A percentile compares a stretch with the other conserved stretches of the same genome.
These are phyloP conservation scores for Diphasiastrum complanatum DNA, from an alignment of 83 land plant species.

Conservation along the genomic window DNA sequence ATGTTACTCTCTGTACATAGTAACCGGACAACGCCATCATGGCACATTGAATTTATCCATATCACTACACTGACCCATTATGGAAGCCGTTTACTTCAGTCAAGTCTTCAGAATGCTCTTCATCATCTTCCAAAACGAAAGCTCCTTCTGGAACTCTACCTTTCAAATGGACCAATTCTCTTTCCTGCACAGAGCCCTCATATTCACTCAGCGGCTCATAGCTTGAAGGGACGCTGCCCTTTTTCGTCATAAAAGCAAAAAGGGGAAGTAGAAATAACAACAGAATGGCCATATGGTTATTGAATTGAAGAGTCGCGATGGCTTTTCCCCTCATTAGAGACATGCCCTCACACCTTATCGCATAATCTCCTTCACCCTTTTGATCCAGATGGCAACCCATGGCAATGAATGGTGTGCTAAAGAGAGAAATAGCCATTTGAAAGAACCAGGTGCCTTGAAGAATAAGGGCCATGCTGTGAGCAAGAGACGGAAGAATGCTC, in stretches of 20 bases:
- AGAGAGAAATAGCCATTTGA: conserved; percentile 78
- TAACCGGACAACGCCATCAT: too few relatives aligned
- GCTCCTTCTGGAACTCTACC: too few relatives aligned
- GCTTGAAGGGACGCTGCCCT: conserved; percentile 3
- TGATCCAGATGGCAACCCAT: conserved; percentile 54
- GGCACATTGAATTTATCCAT: too few relatives aligned
- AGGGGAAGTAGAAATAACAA: conserved; percentile 39
- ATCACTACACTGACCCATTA: too few relatives aligned
- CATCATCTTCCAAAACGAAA: too few relatives aligned
- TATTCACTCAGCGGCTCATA: conserved; percentile 21
- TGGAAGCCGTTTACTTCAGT: too few relatives aligned
- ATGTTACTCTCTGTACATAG: too few relatives aligned
- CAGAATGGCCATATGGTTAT: conserved; percentile 70
- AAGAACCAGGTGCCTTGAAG: conserved; percentile 86
- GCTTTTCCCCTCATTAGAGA: conserved; percentile 60
- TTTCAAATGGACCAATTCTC: neutral
- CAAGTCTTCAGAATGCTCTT: too few relatives aligned
- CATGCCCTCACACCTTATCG: conserved; percentile 43
- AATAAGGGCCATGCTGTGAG: conserved; percentile 48
- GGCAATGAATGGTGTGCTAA: conserved; percentile 28
- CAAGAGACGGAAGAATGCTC: conserved; percentile 37
- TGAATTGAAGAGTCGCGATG: conserved; percentile 79
- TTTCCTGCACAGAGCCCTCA: conserved; percentile 16
- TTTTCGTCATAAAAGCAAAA: conserved; percentile 27
- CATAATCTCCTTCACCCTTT: conserved; percentile 60